A percentile compares a stretch with the other conserved stretches of the same genome.
These are phyloP conservation scores for Psophocarpus tetragonolobus DNA, from an alignment of 306 rosid genomes.

Conservation along the genomic window DNA sequence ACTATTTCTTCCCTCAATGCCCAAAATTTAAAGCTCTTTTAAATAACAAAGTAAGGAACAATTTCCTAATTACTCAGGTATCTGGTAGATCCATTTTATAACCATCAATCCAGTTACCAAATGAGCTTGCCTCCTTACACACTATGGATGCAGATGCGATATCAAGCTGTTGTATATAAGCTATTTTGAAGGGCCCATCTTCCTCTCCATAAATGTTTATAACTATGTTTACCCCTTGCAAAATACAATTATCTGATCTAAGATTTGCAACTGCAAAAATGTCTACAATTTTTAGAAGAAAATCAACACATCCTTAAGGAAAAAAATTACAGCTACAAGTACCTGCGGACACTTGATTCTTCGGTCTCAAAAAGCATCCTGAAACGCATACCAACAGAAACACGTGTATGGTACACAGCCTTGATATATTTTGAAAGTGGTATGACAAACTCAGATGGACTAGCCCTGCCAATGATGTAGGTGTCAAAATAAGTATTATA, in stretches of 20 bases:
- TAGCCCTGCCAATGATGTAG: conserved; percentile 64
- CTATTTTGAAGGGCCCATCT: conserved; percentile 4
- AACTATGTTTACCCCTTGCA: conserved; percentile 1
- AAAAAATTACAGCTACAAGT: conserved; percentile 21
- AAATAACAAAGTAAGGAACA: neutral
- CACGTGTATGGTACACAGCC: conserved; percentile 85
- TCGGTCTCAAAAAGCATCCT: conserved; percentile 93
- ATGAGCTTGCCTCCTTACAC: conserved; percentile 11
- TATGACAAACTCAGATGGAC: conserved; percentile 88
- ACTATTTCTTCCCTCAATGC: neutral
- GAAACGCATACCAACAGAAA: conserved; percentile 93
- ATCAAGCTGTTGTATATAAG: neutral
- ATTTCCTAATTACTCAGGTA: neutral
- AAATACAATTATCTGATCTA: neutral
- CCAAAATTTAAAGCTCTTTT: neutral
- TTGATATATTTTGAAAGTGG: conserved; percentile 81
- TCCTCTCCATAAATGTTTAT: neutral
- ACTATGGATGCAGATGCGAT: conserved; percentile 9
- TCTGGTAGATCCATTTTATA: neutral
- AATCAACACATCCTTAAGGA: neutral
- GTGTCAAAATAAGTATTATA: conserved; percentile 30
- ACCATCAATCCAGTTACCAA: neutral
- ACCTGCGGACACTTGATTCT: conserved; percentile 92
- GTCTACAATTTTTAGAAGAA: neutral
- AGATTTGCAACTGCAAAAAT: neutral